These are phyloP conservation scores for Colletotrichum paranaense DNA, from an alignment of 2,329 filamentous ascomycete species.

Conservation along the genomic window DNA sequence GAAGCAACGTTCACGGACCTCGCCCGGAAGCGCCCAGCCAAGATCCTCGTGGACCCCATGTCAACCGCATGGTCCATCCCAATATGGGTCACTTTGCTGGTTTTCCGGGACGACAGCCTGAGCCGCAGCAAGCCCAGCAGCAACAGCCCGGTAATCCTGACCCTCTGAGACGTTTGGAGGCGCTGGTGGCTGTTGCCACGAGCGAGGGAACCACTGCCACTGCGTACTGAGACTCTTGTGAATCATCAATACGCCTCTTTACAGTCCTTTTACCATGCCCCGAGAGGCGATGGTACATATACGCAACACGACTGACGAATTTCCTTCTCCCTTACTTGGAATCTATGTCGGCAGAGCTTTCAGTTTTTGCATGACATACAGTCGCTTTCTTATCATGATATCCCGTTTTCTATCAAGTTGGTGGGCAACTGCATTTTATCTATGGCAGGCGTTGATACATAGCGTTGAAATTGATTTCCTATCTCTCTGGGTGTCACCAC, in stretches of 20 bases:
- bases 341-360: conserved; percentile 13
- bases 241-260: background rate
- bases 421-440: conserved; percentile 17
- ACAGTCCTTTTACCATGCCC: background rate
- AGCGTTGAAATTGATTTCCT: conserved; percentile 24
- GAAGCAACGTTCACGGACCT: conserved; percentile 41
- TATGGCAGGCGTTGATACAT: conserved; percentile 28
- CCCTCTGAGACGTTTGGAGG: conserved; percentile 52
- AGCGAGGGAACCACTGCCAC: conserved; percentile 56
- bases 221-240: conserved; percentile 46
- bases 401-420: conserved; percentile 14
- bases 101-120: conserved; percentile 55
- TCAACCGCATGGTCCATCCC: conserved; percentile 68
- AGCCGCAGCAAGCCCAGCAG: conserved; percentile 38
- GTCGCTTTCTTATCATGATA: conserved; percentile 32
- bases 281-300: background rate
- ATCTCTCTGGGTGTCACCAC: background rate
- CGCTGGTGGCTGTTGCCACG: conserved; percentile 57
- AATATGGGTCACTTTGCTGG: conserved; percentile 64
- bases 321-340: background rate
- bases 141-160: conserved; percentile 40
- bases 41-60: conserved; percentile 54
- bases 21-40: conserved; percentile 40
- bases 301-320: conserved; percentile 30
- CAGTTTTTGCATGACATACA: conserved; percentile 15